These are phyloP conservation scores for Tylopilus cervinicoccineus DNA, from an alignment of 768 basidiomycete species.

Conservation along the genomic window DNA sequence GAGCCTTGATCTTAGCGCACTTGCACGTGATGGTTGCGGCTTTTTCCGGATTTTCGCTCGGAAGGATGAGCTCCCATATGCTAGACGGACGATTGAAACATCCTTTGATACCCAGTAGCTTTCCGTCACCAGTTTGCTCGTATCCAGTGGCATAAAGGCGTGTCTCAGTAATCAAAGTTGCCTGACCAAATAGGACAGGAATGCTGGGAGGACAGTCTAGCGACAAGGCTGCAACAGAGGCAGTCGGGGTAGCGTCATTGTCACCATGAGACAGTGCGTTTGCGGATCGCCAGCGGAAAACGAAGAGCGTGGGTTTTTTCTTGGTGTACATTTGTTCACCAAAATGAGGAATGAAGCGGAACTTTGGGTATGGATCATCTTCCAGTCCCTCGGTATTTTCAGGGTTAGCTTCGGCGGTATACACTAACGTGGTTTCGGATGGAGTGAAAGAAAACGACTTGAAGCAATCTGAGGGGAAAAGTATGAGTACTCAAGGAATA, in stretches of 20 bases:
- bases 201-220: slow-evolving; percentile 2
- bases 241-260: slow-evolving; percentile 6
- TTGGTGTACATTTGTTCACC: slow-evolving; percentile 59
- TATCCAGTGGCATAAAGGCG: slow-evolving; percentile 59
- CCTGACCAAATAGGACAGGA: slow-evolving; percentile 50
- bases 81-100: slow-evolving; percentile 59
- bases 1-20: slow-evolving; percentile 34
- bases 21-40: slow-evolving; percentile 16
- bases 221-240: slow-evolving; percentile 11
- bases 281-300: slow-evolving; percentile 44
- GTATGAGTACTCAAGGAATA: background rate
- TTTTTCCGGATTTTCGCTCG: slow-evolving; percentile 1
- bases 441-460: slow-evolving; percentile 51
- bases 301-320: slow-evolving; percentile 49
- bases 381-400: slow-evolving; percentile 18
- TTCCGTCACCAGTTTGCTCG: slow-evolving; percentile 52
- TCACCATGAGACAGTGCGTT: background rate
- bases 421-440: slow-evolving; percentile 49
- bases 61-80: slow-evolving; percentile 49
- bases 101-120: slow-evolving; percentile 52
- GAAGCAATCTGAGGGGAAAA: slow-evolving; percentile 41
- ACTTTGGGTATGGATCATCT: slow-evolving; percentile 36
- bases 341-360: slow-evolving; percentile 53
- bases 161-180: slow-evolving; percentile 42
- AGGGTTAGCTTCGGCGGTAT: slow-evolving; percentile 54